These are phyloP conservation scores for Neospermospora avenae DNA, from an alignment of 2,329 filamentous ascomycete species.

Conservation along the genomic window DNA sequence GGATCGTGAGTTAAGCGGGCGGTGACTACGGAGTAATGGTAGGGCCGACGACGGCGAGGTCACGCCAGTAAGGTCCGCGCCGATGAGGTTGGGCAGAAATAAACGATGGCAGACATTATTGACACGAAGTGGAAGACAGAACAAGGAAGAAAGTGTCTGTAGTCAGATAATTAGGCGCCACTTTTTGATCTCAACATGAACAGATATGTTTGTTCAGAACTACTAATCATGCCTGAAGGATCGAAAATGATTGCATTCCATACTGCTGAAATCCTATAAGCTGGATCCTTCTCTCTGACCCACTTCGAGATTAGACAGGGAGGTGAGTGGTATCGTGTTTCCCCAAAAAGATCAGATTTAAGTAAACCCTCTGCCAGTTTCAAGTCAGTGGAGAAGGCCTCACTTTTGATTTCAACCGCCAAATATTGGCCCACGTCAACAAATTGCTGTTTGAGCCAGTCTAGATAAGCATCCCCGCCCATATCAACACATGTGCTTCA, in stretches of 20 bases:
- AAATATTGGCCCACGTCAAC: background rate
- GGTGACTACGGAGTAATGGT: background rate
- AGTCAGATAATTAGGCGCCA: background rate
- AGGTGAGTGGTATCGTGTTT: too few species aligned
- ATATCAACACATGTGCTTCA: constrained; percentile 3
- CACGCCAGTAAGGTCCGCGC: background rate
- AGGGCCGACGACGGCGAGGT: background rate
- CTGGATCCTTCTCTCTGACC: too few species aligned
- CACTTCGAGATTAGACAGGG: too few species aligned
- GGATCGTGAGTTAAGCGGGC: too few species aligned
- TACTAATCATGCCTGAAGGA: too few species aligned
- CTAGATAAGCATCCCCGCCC: constrained; percentile 2
- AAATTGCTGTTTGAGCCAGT: too few species aligned
- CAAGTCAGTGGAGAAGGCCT: background rate
- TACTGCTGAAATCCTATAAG: too few species aligned
- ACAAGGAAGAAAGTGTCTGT: background rate
- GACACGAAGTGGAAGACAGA: background rate
- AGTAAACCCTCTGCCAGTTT: too few species aligned
- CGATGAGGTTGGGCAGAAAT: background rate
- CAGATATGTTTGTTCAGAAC: too few species aligned
- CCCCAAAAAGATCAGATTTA: too few species aligned
- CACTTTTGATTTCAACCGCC: background rate
- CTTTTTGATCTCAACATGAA: background rate
- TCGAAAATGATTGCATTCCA: too few species aligned
- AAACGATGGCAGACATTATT: background rate